Conservation (phyloP, 108 stramenopile species). For the Cyclotella choctawhatcheeana region DNA sequence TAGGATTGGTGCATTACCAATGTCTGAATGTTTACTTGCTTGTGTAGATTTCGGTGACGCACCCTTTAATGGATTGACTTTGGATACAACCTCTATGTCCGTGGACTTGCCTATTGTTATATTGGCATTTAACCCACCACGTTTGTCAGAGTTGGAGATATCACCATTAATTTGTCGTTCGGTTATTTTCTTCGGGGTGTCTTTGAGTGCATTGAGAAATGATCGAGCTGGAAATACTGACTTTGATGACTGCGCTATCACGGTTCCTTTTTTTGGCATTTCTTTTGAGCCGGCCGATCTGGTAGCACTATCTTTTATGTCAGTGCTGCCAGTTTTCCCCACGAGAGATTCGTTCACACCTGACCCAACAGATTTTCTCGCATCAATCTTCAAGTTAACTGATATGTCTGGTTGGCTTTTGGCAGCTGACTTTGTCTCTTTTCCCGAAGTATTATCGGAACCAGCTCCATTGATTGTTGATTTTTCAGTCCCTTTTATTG, state of each 20-base stretch:
- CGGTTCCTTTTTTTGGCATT: not conserved
- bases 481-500: too few species aligned
- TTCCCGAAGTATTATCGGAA: too few species aligned
- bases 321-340: not conserved
- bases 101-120: not conserved
- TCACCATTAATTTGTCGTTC: not conserved
- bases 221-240: not conserved
- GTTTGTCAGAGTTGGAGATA: not conserved
- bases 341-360: slow-evolving; percentile 1
- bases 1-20: not conserved
- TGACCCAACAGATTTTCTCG: not conserved
- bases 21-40: not conserved
- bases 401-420: too few species aligned
- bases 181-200: not conserved
- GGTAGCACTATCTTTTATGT: not conserved
- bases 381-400: not conserved
- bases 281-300: not conserved
- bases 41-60: not conserved
- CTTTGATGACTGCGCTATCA: not conserved
- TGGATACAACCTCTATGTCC: too few species aligned
- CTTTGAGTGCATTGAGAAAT: slow-evolving; percentile 13
- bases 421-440: too few species aligned
- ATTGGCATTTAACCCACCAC: not conserved
- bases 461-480: too few species aligned
- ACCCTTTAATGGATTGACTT: slow-evolving; percentile 4